Evolutionary conservation across 441 rosid species (phyloP).

Genomic region (Jatropha multifida): DNA sequence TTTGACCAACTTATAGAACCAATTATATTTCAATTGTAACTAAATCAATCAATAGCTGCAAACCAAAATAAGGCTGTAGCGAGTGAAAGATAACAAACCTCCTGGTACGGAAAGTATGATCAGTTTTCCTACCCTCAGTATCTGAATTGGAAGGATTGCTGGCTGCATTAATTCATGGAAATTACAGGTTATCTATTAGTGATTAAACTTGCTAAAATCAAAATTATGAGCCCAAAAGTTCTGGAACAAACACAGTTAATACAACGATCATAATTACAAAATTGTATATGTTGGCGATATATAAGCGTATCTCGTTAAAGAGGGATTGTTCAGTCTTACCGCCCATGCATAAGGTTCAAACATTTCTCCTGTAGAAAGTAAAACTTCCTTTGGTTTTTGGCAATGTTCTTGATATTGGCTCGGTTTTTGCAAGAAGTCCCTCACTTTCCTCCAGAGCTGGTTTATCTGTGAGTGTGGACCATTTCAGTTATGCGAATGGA

Average conservation of each 20-base stretch:
- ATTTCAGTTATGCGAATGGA: background rate
- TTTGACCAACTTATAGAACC: too few relatives aligned
- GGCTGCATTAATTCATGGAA: slow-evolving; percentile 42
- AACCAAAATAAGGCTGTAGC: too few relatives aligned
- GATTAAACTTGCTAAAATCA: too few relatives aligned
- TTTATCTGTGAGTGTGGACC: slow-evolving; percentile 35
- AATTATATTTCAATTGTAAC: too few relatives aligned
- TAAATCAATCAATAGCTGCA: too few relatives aligned
- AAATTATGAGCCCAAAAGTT: background rate
- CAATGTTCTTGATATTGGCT: slow-evolving; percentile 51
- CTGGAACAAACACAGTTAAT: background rate
- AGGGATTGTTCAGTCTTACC: slow-evolving; percentile 28
- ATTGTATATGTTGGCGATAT: background rate
- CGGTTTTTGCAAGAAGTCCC: slow-evolving; percentile 47
- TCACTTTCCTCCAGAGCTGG: slow-evolving; percentile 39
- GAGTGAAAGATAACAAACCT: slow-evolving; percentile 33
- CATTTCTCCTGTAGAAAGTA: slow-evolving; percentile 61
- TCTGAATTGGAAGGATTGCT: slow-evolving; percentile 60
- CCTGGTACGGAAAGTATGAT: slow-evolving; percentile 62
- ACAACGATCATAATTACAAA: background rate
- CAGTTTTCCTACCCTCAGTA: slow-evolving; percentile 48
- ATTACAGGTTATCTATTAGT: background rate
- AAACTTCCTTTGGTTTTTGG: slow-evolving; percentile 50
- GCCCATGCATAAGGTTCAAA: slow-evolving; percentile 56
- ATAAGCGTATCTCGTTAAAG: background rate